Evolutionary conservation across 495 filamentous ascomycete genomes (phyloP), one percentile per base, ranked within the genome.

Genomic region (Acidiella bohemica): DNA sequence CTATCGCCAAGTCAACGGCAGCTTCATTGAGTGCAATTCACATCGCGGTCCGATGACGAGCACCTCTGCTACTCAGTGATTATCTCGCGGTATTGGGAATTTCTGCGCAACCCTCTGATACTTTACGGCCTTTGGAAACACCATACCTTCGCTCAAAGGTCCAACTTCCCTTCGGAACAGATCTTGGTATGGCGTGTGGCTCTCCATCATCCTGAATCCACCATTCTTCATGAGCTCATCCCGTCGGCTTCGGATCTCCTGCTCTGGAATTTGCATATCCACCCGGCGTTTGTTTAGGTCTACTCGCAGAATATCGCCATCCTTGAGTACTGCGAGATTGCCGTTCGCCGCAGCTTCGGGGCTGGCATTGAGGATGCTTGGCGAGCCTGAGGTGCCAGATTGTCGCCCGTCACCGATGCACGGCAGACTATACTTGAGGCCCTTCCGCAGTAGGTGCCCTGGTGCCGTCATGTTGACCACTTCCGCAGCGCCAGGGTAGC

Each of bases 301-400:
- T 32, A 77, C 69, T 5, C 69, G 60, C 13, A 77, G 52, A 33
- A 58, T 62, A 46, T 76, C 72, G 10, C 72, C 72, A 41, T 75
- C 64, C 14, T 55, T 55, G 16, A 75, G 44, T 21, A 76, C 51
- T 24, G 62, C 71, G 14, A 76, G 59, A 23, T 73, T 73, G 8
- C 72, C 72, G 6, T 72, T 71, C 10, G 70, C 68, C n/a, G 71
- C 70, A 29, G 72, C 72, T 44, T 76, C 72, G 8, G 72, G 72
- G 34, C 66, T 71, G 12, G 68, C 68, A 43, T 72, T 72, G 16
- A 72, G 50, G 35, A 73, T 73, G 16, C 66, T 71, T 10, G 67
- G 67, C 1, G 66, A 71, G 2, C 62, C 66, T n/a, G 67, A 71
- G 7, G 68, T 72, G 34, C 70, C 66, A 38, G 68, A 66, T 54